These are phyloP conservation scores for Gynochthodes officinalis DNA, from an alignment of 257 asterid genomes.

Conservation along the genomic window DNA sequence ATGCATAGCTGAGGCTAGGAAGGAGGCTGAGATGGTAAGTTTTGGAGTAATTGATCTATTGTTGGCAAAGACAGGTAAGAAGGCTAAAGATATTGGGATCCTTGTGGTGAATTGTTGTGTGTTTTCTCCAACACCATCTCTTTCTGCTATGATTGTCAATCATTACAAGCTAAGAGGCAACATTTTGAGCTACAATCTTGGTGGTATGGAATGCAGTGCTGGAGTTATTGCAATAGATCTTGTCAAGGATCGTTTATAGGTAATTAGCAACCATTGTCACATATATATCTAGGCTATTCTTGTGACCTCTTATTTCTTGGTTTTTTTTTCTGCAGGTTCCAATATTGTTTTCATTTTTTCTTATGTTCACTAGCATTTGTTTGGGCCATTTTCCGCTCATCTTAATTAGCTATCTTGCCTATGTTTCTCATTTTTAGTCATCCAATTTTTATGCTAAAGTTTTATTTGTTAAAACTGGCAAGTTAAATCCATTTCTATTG, in stretches of 20 bases:
- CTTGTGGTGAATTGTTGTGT: slow-evolving; percentile 24
- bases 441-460: not conserved
- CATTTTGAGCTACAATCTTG: slow-evolving; percentile 23
- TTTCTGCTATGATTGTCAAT: slow-evolving; percentile 17
- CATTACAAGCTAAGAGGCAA: slow-evolving; percentile 25
- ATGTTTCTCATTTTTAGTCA: not conserved
- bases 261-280: too few species aligned
- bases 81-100: slow-evolving; percentile 5
- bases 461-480: not conserved
- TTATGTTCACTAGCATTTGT: not conserved
- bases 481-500: not conserved
- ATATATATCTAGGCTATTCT: too few species aligned
- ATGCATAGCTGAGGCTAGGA: slow-evolving; percentile 16
- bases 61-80: slow-evolving; percentile 7
- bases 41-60: slow-evolving; percentile 4
- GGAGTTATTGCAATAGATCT: slow-evolving; percentile 17
- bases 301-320: too few species aligned
- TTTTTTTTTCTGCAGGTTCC: not conserved
- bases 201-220: slow-evolving; percentile 28
- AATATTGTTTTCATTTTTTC: not conserved
- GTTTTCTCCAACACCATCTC: slow-evolving; percentile 22
- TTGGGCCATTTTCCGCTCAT: too few species aligned
- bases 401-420: too few species aligned
- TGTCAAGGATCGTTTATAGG: slow-evolving; percentile 16
- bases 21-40: slow-evolving; percentile 7